These are phyloP conservation scores for Luffa acutangula DNA, from an alignment of 306 rosid genomes.

Conservation along the genomic window DNA sequence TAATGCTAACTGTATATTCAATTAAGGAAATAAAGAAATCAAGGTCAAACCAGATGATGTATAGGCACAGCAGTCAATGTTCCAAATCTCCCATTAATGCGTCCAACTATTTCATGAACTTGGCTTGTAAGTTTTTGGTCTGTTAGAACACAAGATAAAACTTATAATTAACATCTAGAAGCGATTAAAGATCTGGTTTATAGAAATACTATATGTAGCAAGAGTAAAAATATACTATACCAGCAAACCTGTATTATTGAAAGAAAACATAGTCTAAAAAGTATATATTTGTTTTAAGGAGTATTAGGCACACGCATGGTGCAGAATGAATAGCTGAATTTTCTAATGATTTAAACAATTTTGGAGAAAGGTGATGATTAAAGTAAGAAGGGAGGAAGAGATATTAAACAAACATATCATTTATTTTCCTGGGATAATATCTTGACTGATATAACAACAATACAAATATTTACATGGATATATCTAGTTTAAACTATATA, in stretches of 20 bases:
- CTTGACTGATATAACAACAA: background rate
- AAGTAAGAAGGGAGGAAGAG: background rate
- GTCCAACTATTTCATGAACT: constrained; percentile 94
- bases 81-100: constrained; percentile 88
- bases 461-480: background rate
- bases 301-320: background rate
- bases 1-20: background rate
- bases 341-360: background rate
- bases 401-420: background rate
- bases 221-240: background rate
- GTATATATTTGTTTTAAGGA: background rate
- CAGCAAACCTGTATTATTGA: background rate
- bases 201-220: background rate
- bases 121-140: constrained; percentile 93
- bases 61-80: constrained; percentile 70
- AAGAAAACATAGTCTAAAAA: background rate
- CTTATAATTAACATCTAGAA: constrained; percentile 6
- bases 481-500: background rate
- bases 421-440: background rate
- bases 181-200: background rate
- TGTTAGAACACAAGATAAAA: constrained; percentile 32
- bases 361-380: background rate
- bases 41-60: constrained; percentile 68
- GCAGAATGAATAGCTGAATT: background rate
- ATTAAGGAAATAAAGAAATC: constrained; percentile 4